Conservation (phyloP, 2,329 filamentous ascomycete species). For the Stemphylium lycopersici region DNA sequence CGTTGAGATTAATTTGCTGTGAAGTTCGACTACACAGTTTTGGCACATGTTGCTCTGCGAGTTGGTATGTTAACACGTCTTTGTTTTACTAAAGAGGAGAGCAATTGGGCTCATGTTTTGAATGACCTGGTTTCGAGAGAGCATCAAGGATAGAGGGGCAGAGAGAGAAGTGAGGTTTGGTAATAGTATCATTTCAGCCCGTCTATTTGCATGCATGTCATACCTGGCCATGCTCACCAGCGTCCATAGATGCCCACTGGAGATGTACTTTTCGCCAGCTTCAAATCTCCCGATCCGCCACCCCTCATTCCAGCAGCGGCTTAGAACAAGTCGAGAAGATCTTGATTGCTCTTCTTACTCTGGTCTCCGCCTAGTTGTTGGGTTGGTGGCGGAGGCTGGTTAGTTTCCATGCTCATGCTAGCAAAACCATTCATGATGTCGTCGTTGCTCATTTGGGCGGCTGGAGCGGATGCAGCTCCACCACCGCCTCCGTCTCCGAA, state of each 20-base stretch:
- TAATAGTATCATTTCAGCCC: too few relatives aligned
- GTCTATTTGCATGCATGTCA: too few relatives aligned
- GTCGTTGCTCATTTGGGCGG: conserved; percentile 52
- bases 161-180: too few relatives aligned
- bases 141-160: too few relatives aligned
- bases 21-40: too few relatives aligned
- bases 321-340: conserved; percentile 63
- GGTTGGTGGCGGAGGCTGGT: conserved; percentile 68
- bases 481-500: conserved; percentile 56
- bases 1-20: too few relatives aligned
- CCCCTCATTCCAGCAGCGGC: not conserved
- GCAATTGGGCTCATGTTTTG: too few relatives aligned
- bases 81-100: not conserved
- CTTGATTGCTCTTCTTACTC: conserved; percentile 63
- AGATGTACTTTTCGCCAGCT: not conserved
- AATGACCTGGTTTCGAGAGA: too few relatives aligned
- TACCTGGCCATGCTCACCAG: too few relatives aligned
- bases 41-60: too few relatives aligned
- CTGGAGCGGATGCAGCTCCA: conserved; percentile 40
- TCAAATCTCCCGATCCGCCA: not conserved
- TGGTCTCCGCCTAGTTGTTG: conserved; percentile 61
- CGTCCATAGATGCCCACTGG: not conserved
- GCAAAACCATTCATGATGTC: conserved; percentile 82
- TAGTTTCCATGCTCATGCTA: conserved; percentile 73
- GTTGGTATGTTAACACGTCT: not conserved